These are phyloP conservation scores for Aspergillus mulundensis DNA, from an alignment of 495 filamentous ascomycete genomes.

Conservation along the genomic window DNA sequence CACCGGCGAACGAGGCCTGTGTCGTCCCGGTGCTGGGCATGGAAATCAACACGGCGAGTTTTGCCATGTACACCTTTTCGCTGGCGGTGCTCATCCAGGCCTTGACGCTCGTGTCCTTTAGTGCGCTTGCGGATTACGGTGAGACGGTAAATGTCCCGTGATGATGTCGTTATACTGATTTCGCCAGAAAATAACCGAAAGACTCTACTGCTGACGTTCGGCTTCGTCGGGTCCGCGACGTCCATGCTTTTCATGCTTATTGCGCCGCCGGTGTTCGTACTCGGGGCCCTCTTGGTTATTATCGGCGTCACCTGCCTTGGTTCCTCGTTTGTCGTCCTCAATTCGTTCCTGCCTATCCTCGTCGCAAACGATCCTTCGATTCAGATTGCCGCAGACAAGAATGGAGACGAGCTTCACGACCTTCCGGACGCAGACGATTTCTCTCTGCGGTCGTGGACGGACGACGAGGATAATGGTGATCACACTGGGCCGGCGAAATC, in stretches of 20 bases:
- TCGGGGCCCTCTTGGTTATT: slow-evolving; percentile 74
- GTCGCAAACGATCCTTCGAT: slow-evolving; percentile 45
- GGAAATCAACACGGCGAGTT: slow-evolving; percentile 48
- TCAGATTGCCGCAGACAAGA: slow-evolving; percentile 1
- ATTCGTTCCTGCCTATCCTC: slow-evolving; percentile 48
- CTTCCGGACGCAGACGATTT: slow-evolving; percentile 18
- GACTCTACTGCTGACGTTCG: slow-evolving; percentile 71
- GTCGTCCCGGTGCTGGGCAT: slow-evolving; percentile 42
- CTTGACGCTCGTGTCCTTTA: slow-evolving; percentile 49
- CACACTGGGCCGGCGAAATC: neutral
- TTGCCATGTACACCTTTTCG: slow-evolving; percentile 54
- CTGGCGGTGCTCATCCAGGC: slow-evolving; percentile 52
- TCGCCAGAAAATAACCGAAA: slow-evolving; percentile 51
- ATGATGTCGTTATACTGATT: neutral
- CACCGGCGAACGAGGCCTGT: slow-evolving; percentile 34
- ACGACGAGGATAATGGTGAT: slow-evolving; percentile 16
- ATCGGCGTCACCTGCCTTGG: slow-evolving; percentile 71
- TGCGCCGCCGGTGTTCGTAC: slow-evolving; percentile 61
- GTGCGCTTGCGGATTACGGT: slow-evolving; percentile 52
- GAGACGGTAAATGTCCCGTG: slow-evolving; percentile 16
- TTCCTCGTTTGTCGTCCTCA: slow-evolving; percentile 50
- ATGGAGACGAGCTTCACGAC: slow-evolving; percentile 26
- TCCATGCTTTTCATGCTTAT: slow-evolving; percentile 85
- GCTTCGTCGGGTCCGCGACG: slow-evolving; percentile 67
- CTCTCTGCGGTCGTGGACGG: slow-evolving; percentile 37